phyloP scores from a whole-genome alignment of 2,329 filamentous ascomycete species.

The Rhynchosporium secalis region DNA sequence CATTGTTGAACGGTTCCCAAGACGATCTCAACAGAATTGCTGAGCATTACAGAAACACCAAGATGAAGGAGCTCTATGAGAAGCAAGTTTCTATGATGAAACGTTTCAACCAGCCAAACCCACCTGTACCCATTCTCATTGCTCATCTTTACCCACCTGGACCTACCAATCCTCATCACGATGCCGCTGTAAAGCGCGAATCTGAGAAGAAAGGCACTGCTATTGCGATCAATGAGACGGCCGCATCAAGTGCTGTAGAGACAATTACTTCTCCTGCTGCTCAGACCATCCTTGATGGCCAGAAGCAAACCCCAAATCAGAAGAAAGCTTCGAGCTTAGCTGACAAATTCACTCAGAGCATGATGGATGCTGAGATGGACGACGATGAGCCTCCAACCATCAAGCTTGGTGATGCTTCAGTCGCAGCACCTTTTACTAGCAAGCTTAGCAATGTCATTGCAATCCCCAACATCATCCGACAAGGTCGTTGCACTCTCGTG shows the following conservation, averaged over 20 bases:
- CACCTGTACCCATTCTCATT: conserved; percentile 89
- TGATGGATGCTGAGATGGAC: conserved; percentile 88
- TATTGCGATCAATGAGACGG: conserved; percentile 51
- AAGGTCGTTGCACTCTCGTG: conserved; percentile 95
- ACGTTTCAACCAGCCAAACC: conserved; percentile 88
- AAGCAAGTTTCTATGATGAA: conserved; percentile 92
- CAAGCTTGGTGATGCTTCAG: conserved; percentile 95
- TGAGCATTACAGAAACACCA: conserved; percentile 89
- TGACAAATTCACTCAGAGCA: conserved; percentile 79
- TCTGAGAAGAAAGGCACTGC: conserved; percentile 74
- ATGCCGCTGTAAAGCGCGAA: conserved; percentile 87
- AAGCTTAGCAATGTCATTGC: conserved; percentile 97
- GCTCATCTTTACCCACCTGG: conserved; percentile 94
- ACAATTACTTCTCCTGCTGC: conserved; percentile 68
- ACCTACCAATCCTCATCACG: conserved; percentile 87
- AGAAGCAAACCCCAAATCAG: conserved; percentile 62
- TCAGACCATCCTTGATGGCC: conserved; percentile 57
- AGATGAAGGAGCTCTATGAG: conserved; percentile 98
- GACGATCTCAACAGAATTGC: conserved; percentile 90
- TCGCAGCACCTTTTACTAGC: conserved; percentile 95
- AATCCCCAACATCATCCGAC: conserved; percentile 96
- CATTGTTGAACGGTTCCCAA: conserved; percentile 89
- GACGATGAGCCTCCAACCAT: conserved; percentile 89
- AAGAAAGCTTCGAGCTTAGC: conserved; percentile 76
- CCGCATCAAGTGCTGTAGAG: conserved; percentile 53